Evolutionary conservation across 2,329 filamentous ascomycete species (phyloP).

Genomic region (Penicillium sp.): DNA sequence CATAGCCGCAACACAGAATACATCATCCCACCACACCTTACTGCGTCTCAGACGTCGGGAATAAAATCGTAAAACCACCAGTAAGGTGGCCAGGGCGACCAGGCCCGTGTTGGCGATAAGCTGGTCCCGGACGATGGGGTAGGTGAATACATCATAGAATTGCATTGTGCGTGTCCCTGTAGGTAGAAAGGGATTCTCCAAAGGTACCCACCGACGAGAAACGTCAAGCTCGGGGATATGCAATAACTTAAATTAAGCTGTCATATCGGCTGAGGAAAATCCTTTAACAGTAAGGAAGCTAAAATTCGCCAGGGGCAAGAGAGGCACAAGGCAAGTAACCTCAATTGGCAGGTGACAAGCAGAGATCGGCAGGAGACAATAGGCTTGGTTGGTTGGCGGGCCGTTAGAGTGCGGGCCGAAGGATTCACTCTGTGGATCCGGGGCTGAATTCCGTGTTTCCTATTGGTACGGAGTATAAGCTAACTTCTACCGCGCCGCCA

Average conservation of each 20-base stretch:
- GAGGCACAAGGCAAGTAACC: neutral
- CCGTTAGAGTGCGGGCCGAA: constrained; percentile 9
- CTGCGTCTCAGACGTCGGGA: constrained; percentile 28
- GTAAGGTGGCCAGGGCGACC: constrained; percentile 26
- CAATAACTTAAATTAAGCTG: neutral
- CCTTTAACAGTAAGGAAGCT: neutral
- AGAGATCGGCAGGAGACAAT: constrained; percentile 6
- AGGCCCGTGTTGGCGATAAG: constrained; percentile 25
- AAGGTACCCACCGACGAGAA: neutral
- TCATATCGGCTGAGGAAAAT: neutral
- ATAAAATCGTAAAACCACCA: constrained; percentile 30
- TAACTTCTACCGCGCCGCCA: neutral
- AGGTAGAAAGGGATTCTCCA: neutral
- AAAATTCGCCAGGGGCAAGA: neutral
- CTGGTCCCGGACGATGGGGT: constrained; percentile 16
- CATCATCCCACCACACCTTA: constrained; percentile 34
- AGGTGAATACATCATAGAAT: neutral
- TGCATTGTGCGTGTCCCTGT: neutral
- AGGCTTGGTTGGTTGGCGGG: neutral
- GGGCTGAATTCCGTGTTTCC: neutral
- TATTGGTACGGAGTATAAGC: neutral
- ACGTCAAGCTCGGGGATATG: neutral
- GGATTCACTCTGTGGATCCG: neutral
- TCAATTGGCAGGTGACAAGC: neutral
- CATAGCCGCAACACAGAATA: constrained; percentile 22